A percentile compares a stretch with the other conserved stretches of the same genome.
These are phyloP conservation scores for Grifola frondosa DNA, from an alignment of 1,284 basidiomycete species.

Conservation along the genomic window DNA sequence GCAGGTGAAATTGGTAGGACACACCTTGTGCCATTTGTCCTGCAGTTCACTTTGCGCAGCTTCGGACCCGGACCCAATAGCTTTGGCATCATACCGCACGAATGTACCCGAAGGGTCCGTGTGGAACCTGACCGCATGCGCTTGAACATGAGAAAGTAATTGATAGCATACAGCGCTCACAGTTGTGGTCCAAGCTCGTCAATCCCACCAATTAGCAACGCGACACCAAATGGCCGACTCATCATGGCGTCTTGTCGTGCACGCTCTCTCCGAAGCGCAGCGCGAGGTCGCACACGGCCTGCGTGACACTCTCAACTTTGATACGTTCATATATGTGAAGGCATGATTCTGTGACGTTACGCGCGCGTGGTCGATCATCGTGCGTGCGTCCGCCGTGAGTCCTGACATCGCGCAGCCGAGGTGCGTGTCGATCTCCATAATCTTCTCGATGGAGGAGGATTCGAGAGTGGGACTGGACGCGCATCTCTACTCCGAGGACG, in stretches of 20 bases:
- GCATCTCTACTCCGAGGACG: constrained; percentile 96
- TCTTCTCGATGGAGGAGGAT: constrained; percentile 97
- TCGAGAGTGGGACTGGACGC: constrained; percentile 96
- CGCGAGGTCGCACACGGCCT: constrained; percentile 97
- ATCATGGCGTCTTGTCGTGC: constrained; percentile 99
- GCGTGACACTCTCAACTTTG: constrained; percentile 95
- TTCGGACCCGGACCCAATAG: constrained; percentile 97
- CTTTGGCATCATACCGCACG: constrained; percentile 96
- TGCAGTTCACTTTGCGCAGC: constrained; percentile 97
- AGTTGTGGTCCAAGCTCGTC: constrained; percentile 97
- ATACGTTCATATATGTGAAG: constrained; percentile 97
- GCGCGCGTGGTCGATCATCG: constrained; percentile 99
- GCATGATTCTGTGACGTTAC: constrained; percentile 95
- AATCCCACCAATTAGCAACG: constrained; percentile 93
- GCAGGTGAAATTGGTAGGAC: background rate
- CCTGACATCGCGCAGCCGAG: constrained; percentile 99
- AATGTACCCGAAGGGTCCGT: constrained; percentile 99
- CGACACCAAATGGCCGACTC: constrained; percentile 98
- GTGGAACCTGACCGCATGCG: constrained; percentile 69
- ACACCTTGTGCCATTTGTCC: constrained; percentile 94
- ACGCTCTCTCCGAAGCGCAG: constrained; percentile 98
- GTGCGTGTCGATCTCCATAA: constrained; percentile 98
- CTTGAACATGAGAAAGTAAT: constrained; percentile 1
- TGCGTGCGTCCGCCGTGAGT: constrained; percentile 95
- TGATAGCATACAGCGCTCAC: constrained; percentile 44